Percentiles rank a stretch among this genome's conserved stretches.
These are phyloP conservation scores for Agrocybe pediades DNA, from an alignment of 768 basidiomycete species.

Conservation along the genomic window DNA sequence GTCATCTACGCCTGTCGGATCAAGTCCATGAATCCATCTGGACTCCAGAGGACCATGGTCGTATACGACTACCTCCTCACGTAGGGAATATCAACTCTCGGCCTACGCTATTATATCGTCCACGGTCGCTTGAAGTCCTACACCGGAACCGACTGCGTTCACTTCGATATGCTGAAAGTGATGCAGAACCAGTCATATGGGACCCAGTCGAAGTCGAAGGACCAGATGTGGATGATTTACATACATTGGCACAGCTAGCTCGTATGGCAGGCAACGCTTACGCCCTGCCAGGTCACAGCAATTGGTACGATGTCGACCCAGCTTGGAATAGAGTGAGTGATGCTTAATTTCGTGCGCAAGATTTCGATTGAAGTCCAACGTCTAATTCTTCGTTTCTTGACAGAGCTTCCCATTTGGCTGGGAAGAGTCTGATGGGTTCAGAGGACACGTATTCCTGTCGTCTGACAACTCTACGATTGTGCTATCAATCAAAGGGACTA, in stretches of 20 bases:
- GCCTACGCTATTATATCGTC: constrained; percentile 62
- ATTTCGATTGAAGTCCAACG: constrained; percentile 1
- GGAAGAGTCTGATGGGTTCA: constrained; percentile 77
- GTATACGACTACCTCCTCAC: constrained; percentile 11
- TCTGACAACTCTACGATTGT: constrained; percentile 81
- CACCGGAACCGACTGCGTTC: constrained; percentile 58
- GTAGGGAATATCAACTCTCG: constrained; percentile 40
- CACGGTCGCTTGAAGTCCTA: constrained; percentile 50
- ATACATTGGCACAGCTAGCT: constrained; percentile 82
- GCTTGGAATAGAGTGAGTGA: constrained; percentile 65
- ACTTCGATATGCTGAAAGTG: constrained; percentile 44
- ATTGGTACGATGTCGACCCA: constrained; percentile 82
- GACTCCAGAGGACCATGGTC: not conserved
- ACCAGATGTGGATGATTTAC: constrained; percentile 78
- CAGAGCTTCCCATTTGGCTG: constrained; percentile 84
- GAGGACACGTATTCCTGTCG: constrained; percentile 87
- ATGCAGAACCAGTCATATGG: constrained; percentile 59
- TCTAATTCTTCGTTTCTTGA: constrained; percentile 6
- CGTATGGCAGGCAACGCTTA: constrained; percentile 93
- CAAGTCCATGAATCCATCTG: not conserved
- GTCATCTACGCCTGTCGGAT: not conserved
- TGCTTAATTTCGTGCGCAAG: constrained; percentile 5
- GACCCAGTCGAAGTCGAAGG: constrained; percentile 62
- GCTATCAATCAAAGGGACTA: constrained; percentile 88
- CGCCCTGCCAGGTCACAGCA: constrained; percentile 62